Percentiles rank a stretch among this genome's conserved stretches.
phyloP scores from a whole-genome alignment of 2,329 filamentous ascomycete genomes.

The Penicillium brevicompactum region DNA sequence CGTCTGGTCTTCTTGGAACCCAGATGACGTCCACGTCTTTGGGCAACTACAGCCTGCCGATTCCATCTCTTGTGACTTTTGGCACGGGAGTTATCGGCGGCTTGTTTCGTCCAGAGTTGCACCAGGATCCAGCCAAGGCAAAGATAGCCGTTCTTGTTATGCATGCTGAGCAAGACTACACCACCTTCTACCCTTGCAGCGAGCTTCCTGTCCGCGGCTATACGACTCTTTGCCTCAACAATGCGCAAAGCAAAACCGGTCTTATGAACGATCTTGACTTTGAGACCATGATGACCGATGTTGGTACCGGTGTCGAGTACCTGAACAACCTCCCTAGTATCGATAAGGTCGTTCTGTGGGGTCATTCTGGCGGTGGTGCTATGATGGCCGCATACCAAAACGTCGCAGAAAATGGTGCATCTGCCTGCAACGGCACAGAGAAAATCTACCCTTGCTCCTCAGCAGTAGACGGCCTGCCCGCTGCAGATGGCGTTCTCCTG shows the following conservation, averaged over 20 bases:
- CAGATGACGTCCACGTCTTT: no score
- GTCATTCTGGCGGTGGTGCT: slow-evolving; percentile 46
- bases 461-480: slow-evolving; percentile 7
- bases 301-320: slow-evolving; percentile 10
- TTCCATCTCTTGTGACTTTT: background rate
- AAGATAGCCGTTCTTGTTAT: slow-evolving; percentile 16
- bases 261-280: slow-evolving; percentile 18
- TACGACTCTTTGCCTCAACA: slow-evolving; percentile 19
- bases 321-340: slow-evolving; percentile 33
- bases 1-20: no score
- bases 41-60: background rate
- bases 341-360: slow-evolving; percentile 51
- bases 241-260: slow-evolving; percentile 14
- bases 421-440: slow-evolving; percentile 18
- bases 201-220: slow-evolving; percentile 17
- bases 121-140: background rate
- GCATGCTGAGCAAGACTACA: slow-evolving; percentile 20
- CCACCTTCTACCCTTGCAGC: slow-evolving; percentile 15
- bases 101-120: background rate
- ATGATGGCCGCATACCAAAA: slow-evolving; percentile 23
- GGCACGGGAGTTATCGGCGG: background rate
- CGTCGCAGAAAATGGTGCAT: slow-evolving; percentile 20
- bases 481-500: slow-evolving; percentile 18
- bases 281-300: slow-evolving; percentile 17
- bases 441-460: slow-evolving; percentile 21